Conservation (phyloP, 2,329 filamentous ascomycete genomes). For the Emmonsia crescens region DNA sequence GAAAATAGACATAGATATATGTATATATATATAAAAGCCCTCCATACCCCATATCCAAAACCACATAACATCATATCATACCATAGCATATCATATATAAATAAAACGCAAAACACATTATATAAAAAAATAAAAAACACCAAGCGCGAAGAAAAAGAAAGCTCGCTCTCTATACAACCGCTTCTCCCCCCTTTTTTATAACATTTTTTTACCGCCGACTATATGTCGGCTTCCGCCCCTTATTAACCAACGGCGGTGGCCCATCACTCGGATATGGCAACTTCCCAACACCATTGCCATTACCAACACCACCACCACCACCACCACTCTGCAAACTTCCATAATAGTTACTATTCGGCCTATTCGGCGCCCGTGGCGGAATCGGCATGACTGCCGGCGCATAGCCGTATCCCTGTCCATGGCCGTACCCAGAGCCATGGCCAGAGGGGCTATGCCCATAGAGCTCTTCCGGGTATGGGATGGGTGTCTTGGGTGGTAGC, state of each 20-base stretch:
- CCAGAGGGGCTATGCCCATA: constrained; percentile 5
- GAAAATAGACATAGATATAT: too few relatives aligned
- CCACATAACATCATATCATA: not conserved
- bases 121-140: not conserved
- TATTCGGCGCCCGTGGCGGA: constrained; percentile 25
- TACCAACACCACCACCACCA: constrained; percentile 7
- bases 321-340: constrained; percentile 1
- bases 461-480: constrained; percentile 43
- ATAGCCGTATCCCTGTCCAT: constrained; percentile 17
- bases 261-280: constrained; percentile 77
- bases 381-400: constrained; percentile 28
- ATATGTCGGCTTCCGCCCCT: constrained; percentile 73
- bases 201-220: constrained; percentile 34
- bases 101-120: too few relatives aligned
- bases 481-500: constrained; percentile 58
- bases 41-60: too few relatives aligned
- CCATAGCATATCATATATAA: not conserved
- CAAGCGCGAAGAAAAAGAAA: not conserved
- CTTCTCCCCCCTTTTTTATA: not conserved
- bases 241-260: constrained; percentile 73
- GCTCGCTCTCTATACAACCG: not conserved
- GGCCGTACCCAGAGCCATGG: not conserved
- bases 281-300: constrained; percentile 13
- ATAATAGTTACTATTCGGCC: constrained; percentile 7
- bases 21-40: too few relatives aligned